phyloP scores from a whole-genome alignment of 176 grass and related monocot genomes.

The Guadua angustifolia region DNA sequence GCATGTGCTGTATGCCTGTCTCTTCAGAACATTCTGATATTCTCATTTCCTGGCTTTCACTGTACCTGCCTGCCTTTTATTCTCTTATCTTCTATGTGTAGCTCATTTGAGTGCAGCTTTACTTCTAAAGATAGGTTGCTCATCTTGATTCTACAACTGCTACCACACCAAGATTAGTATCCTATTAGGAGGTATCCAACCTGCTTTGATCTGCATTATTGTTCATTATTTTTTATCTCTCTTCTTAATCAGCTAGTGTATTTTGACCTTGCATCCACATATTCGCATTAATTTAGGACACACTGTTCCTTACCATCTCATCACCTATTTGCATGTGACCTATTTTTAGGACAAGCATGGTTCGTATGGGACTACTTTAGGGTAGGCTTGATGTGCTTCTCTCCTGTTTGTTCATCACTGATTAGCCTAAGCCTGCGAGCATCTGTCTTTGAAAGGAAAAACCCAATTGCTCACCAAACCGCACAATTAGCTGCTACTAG shows the following conservation, averaged over 20 bases:
- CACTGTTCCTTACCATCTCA: background rate
- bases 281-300: background rate
- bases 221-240: background rate
- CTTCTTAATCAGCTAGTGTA: background rate
- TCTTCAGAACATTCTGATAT: conserved; percentile 32
- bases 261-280: conserved; percentile 23
- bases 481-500: conserved; percentile 47
- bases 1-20: background rate
- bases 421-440: conserved; percentile 51
- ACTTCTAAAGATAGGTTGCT: background rate
- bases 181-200: background rate
- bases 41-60: conserved; percentile 23
- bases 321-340: conserved; percentile 12
- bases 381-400: conserved; percentile 48
- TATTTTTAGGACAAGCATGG: conserved; percentile 53
- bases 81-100: background rate
- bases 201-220: background rate
- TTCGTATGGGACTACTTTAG: conserved; percentile 55
- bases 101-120: background rate
- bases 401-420: conserved; percentile 40
- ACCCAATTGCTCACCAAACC: conserved; percentile 53
- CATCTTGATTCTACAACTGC: background rate
- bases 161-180: background rate
- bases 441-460: conserved; percentile 31
- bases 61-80: background rate